Evolutionary conservation across 495 filamentous ascomycete species (phyloP), one percentile per base, ranked within the genome.

Genomic region (Parachaetomium inaequale): DNA sequence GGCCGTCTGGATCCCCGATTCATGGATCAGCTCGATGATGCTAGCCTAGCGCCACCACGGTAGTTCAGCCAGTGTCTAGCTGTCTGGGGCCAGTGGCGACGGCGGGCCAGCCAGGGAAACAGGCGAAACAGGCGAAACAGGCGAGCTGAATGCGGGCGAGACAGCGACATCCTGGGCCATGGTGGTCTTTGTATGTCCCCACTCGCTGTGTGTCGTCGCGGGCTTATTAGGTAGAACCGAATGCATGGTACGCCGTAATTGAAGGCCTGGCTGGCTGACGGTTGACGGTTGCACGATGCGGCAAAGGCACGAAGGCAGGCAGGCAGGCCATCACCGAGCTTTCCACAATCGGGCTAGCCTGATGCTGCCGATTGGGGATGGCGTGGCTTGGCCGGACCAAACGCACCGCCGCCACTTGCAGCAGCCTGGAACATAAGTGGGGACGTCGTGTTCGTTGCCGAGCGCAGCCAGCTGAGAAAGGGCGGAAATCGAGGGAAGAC

Each of bases 231-330:
- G n/a, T 40, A 40, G 36, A 40, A 40, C 17, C 17, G 17, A 40
- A 15, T 40, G 17, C 34, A 36, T 12, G n/a, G n/a, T n/a, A n/a
- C n/a, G n/a, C 34, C 34, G 8, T 36, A 11, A 42, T n/a, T 14
- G 19, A 50, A 15, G 46, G 46, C 32, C 36, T 32, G 36, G n/a
- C 58, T 11, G 25, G 58, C 47, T 60, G 47, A 60, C n/a, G 49
- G 57, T 59, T 60, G 47, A 60, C n/a, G 49, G 57, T 59, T 51
- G 46, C 57, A 42, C 47, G 17, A 21, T 32, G 40, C 21, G 19
- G 50, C 29, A 17, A 15, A 17, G 21, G 12, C 12, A 10, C 6
- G 46, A 28, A 19, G 19, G 21, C 50, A n/a, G 2, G 36, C 36
- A 5, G 36, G 2, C 7, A 31, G 6, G 19, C 45, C 58, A 61